These are phyloP conservation scores for Mycena leptocephala DNA, from an alignment of 768 basidiomycete genomes.

Conservation along the genomic window DNA sequence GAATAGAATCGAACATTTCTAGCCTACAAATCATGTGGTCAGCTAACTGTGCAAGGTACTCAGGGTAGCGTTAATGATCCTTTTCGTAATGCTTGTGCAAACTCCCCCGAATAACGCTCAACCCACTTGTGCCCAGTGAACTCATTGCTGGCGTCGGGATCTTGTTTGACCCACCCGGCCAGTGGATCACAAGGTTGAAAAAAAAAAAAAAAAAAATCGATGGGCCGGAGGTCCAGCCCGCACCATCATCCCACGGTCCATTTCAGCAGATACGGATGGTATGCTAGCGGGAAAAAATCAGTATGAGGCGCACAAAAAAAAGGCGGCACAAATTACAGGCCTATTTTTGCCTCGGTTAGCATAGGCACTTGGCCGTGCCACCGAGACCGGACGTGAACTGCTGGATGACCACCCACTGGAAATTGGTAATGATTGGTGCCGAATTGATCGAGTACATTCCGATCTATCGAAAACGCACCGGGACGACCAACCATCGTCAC, in stretches of 20 bases:
- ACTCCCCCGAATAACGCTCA: too few relatives aligned
- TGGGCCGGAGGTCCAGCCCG: constrained; percentile 1
- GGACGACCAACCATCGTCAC: constrained; percentile 10
- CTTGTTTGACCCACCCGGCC: too few relatives aligned
- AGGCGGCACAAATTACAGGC: not conserved
- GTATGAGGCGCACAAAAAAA: not conserved
- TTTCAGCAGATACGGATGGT: constrained; percentile 12
- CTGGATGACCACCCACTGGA: constrained; percentile 16
- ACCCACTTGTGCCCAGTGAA: too few relatives aligned
- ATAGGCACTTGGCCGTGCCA: constrained; percentile 10
- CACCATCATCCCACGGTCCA: not conserved
- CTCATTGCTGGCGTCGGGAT: too few relatives aligned
- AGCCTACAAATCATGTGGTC: too few relatives aligned
- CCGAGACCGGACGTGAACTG: constrained; percentile 17
- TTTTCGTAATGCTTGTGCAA: too few relatives aligned
- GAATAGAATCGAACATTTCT: too few relatives aligned
- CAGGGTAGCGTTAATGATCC: too few relatives aligned
- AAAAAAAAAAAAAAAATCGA: too few relatives aligned
- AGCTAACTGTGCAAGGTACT: too few relatives aligned
- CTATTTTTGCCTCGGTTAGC: not conserved
- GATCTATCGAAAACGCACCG: not conserved
- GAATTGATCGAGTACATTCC: too few relatives aligned
- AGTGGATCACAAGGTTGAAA: not conserved
- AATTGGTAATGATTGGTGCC: not conserved
- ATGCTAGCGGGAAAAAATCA: not conserved